Evolutionary conservation across 495 filamentous ascomycete genomes (phyloP).

Genomic region (Niebla homalea): DNA sequence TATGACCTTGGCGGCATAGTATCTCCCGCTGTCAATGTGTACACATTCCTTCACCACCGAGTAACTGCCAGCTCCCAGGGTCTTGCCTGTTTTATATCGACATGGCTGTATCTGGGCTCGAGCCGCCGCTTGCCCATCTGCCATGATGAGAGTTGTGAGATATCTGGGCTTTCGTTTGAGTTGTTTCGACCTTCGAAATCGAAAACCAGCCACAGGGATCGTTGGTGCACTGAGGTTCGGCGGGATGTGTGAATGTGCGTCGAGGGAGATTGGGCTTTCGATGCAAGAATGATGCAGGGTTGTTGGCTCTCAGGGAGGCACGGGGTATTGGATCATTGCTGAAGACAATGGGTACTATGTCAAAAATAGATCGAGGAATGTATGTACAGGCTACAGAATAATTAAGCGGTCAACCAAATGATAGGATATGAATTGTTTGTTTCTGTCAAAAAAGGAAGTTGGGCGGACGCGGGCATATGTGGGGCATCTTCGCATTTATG

Average conservation of each 20-base stretch:
- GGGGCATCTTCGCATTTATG: too few relatives aligned
- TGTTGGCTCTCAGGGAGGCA: too few relatives aligned
- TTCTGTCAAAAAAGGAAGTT: too few relatives aligned
- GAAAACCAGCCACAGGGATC: background rate
- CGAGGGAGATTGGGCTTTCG: background rate
- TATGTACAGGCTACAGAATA: too few relatives aligned
- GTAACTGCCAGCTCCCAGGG: slow-evolving; percentile 88
- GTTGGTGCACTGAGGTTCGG: background rate
- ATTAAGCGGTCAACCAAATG: too few relatives aligned
- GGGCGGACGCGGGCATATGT: too few relatives aligned
- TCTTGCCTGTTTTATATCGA: slow-evolving; percentile 98
- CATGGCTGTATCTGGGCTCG: slow-evolving; percentile 61
- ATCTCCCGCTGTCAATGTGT: slow-evolving; percentile 92
- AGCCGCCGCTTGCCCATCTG: slow-evolving; percentile 5
- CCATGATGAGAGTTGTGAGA: too few relatives aligned
- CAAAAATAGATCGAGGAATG: too few relatives aligned
- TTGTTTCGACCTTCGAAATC: background rate
- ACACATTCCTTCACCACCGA: slow-evolving; percentile 99
- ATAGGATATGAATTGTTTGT: too few relatives aligned
- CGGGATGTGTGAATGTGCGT: background rate
- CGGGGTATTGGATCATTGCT: too few relatives aligned
- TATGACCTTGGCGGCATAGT: slow-evolving; percentile 98
- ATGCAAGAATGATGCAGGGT: background rate
- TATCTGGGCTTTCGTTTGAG: background rate
- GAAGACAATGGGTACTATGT: too few relatives aligned